Evolutionary conservation across 2,329 filamentous ascomycete species (phyloP).

Genomic region (Chaetomiaceae sp.): DNA sequence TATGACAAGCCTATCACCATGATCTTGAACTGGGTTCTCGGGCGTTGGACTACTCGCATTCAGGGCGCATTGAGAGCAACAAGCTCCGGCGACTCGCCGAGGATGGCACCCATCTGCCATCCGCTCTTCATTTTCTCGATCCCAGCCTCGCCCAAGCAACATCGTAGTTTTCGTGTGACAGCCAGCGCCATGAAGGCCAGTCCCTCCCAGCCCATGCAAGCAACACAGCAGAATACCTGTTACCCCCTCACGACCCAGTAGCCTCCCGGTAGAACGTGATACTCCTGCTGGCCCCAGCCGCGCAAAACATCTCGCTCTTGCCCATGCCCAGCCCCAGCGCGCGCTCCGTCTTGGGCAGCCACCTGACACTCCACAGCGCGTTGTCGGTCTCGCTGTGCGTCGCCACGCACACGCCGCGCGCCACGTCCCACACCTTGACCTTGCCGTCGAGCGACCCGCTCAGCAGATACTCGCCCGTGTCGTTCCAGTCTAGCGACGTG

Average conservation of each 20-base stretch:
- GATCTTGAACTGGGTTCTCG: too few species aligned
- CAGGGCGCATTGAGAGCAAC: too few species aligned
- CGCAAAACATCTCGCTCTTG: slow-evolving; percentile 69
- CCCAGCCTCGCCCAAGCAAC: neutral
- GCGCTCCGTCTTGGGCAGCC: slow-evolving; percentile 66
- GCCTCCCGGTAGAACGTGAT: slow-evolving; percentile 83
- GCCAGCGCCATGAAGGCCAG: neutral
- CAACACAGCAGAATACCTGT: neutral
- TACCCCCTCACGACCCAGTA: slow-evolving; percentile 45
- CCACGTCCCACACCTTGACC: slow-evolving; percentile 92
- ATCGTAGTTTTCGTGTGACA: neutral
- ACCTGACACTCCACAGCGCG: slow-evolving; percentile 76
- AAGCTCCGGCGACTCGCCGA: too few species aligned
- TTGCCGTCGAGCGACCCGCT: slow-evolving; percentile 90
- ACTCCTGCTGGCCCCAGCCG: slow-evolving; percentile 70
- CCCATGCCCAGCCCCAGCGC: slow-evolving; percentile 33
- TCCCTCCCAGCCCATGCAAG: neutral
- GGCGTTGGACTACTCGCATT: too few species aligned
- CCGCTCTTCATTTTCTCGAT: neutral
- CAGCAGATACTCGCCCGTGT: slow-evolving; percentile 85
- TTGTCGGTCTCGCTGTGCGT: slow-evolving; percentile 90
- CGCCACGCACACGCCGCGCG: slow-evolving; percentile 77
- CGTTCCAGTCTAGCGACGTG: slow-evolving; percentile 86
- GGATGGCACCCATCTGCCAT: neutral
- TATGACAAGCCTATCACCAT: too few species aligned